phyloP scores from a whole-genome alignment of 768 basidiomycete species.

The Zangia roseola region DNA sequence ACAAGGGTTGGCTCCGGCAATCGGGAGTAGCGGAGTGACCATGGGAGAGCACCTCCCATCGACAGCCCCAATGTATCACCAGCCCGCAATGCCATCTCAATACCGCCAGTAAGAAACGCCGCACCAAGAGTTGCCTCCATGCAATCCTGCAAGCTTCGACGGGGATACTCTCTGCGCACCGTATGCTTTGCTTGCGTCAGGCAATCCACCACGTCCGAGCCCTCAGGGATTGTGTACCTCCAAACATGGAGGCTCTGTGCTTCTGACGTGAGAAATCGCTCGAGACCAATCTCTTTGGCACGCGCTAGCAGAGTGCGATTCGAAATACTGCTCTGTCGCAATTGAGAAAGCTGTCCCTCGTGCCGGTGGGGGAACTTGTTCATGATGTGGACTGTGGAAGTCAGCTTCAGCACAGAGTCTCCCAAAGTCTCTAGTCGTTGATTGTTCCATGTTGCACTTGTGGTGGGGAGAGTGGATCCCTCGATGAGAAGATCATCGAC shows the following conservation, averaged over 20 bases:
- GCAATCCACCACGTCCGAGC: constrained; percentile 35
- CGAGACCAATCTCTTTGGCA: constrained; percentile 62
- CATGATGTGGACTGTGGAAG: constrained; percentile 72
- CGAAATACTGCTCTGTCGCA: constrained; percentile 64
- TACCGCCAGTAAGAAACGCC: constrained; percentile 69
- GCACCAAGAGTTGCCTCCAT: constrained; percentile 87
- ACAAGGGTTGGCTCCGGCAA: constrained; percentile 32
- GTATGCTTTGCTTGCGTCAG: constrained; percentile 26
- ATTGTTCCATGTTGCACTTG: constrained; percentile 67
- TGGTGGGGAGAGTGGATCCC: constrained; percentile 72
- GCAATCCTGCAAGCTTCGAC: constrained; percentile 80
- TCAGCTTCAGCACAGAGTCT: constrained; percentile 77
- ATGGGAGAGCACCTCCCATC: constrained; percentile 70
- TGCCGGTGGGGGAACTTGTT: constrained; percentile 75
- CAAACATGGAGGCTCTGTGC: constrained; percentile 51
- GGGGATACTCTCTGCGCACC: constrained; percentile 51
- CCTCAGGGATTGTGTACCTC: constrained; percentile 48
- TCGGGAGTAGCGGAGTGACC: constrained; percentile 57
- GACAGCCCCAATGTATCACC: constrained; percentile 67
- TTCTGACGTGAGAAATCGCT: constrained; percentile 64
- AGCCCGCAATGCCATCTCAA: constrained; percentile 60
- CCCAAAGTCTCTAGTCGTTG: constrained; percentile 87
- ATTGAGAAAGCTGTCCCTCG: constrained; percentile 74
- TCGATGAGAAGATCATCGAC: constrained; percentile 58
- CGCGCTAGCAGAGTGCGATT: constrained; percentile 70